Evolutionary conservation across 2,329 filamentous ascomycete species (phyloP), one percentile per base, ranked within the genome.

Genomic region (Botryotinia narcissicola): DNA sequence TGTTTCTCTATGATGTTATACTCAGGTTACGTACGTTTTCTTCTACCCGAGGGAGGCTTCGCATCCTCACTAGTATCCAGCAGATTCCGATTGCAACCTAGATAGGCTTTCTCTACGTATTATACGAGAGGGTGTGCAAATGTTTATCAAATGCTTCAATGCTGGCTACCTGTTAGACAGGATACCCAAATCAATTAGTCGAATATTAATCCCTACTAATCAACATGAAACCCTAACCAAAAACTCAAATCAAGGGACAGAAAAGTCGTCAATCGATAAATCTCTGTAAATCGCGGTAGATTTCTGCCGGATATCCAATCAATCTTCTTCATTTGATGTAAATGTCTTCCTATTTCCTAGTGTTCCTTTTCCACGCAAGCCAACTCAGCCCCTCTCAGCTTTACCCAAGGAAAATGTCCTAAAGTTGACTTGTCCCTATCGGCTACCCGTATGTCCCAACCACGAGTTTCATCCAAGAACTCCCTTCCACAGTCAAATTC

Each of bases 401-500:
- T 57, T 57, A 20, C 10, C 48, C 20, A 42, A 60, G 54, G 32
- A 20, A 37, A 32, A 25, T 57, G n/a, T 40, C 40, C 62, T 25
- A 37, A n/a, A 25, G 14, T 44, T 66, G 18, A 29, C 48, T 54
- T 35, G 37, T 42, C 62, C 63, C 22, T 69, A 61, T 60, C 71
- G 61, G 71, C 71, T 61, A 64, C 42, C 14, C 40, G 51, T 68
- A 69, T 60, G 68, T 72, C 71, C 71, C 68, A 69, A 37, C 54
- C 63, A 48, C 35, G 71, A 69, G 25, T 69, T 72, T 67, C 66
- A 69, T 60, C 71, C 71, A 69, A 69, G 42, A 72, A 72, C 71
- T 72, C 71, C 63, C 63, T 61, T 69, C 51, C 71, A 69, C 70
- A 44, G 70, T 64, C 40, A 51, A 69, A 57, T 40, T 40, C 37